Percentiles rank a stretch among this genome's conserved stretches.
These are phyloP conservation scores for Prototheca stagnorum DNA, from an alignment of 163 green algal species.

Conservation along the genomic window DNA sequence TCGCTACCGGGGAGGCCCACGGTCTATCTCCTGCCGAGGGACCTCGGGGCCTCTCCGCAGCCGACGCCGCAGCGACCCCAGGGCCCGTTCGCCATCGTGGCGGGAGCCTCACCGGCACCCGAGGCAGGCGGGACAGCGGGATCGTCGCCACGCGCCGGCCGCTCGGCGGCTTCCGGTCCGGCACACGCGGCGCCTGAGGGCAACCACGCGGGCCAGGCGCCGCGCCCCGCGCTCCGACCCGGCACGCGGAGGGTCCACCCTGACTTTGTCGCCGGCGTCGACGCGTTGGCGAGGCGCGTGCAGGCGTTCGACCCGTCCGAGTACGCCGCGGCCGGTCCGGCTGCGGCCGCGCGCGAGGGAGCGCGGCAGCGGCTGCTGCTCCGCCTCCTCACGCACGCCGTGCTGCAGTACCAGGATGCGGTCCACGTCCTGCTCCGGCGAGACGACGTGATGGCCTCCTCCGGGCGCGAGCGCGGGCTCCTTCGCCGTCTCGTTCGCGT, in stretches of 20 bases:
- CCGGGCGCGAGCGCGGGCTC: constrained; percentile 4
- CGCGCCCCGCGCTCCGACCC: too few relatives aligned
- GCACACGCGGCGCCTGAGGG: constrained; percentile 60
- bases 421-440: constrained; percentile 60
- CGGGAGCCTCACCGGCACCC: neutral
- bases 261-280: too few relatives aligned
- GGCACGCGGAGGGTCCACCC: too few relatives aligned
- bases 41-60: neutral
- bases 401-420: constrained; percentile 45
- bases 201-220: constrained; percentile 30
- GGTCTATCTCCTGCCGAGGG: neutral
- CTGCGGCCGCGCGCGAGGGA: constrained; percentile 13
- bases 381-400: constrained; percentile 55
- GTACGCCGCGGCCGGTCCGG: neutral
- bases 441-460: constrained; percentile 17
- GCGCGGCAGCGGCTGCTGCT: constrained; percentile 43
- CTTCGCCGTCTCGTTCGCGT: constrained; percentile 34
- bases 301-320: neutral
- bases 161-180: constrained; percentile 22
- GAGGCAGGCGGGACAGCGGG: too few relatives aligned
- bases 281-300: too few relatives aligned
- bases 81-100: neutral
- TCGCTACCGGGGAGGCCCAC: neutral
- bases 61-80: neutral
- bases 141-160: neutral